Percentiles rank a stretch among this genome's conserved stretches.
These are phyloP conservation scores for Larix kaempferi DNA, from an alignment of 75 land plant species.

Conservation along the genomic window DNA sequence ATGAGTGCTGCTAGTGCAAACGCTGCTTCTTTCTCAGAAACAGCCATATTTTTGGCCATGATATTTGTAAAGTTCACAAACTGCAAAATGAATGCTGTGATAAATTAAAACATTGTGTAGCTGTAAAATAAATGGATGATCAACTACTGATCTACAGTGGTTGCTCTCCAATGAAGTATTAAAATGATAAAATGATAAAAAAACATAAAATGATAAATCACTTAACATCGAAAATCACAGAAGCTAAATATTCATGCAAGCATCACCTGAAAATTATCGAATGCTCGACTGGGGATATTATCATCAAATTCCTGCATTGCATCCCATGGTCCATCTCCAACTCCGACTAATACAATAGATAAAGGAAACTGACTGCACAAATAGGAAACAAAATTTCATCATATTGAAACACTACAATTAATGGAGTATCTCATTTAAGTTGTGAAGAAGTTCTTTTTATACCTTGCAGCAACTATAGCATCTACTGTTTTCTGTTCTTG, in stretches of 20 bases:
- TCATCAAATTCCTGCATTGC: constrained; percentile 76
- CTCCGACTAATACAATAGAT: constrained; percentile 82
- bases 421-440: neutral
- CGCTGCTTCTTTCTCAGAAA: constrained; percentile 58
- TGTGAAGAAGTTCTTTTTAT: constrained; percentile 10
- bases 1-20: constrained; percentile 92
- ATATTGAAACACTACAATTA: neutral
- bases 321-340: constrained; percentile 95
- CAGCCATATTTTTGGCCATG: constrained; percentile 39
- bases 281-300: constrained; percentile 60
- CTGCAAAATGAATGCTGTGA: constrained; percentile 27
- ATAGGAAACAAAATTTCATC: constrained; percentile 63
- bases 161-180: neutral
- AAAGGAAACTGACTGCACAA: constrained; percentile 52
- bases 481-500: constrained; percentile 79
- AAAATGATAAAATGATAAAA: too few relatives aligned
- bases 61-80: constrained; percentile 86
- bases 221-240: neutral
- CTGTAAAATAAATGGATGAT: neutral
- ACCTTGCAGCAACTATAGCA: constrained; percentile 90
- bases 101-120: neutral
- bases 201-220: too few relatives aligned
- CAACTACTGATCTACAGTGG: neutral
- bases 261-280: constrained; percentile 85
- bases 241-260: neutral